These are phyloP conservation scores for Penicillium expansum DNA, from an alignment of 2,329 filamentous ascomycete species.

Conservation along the genomic window DNA sequence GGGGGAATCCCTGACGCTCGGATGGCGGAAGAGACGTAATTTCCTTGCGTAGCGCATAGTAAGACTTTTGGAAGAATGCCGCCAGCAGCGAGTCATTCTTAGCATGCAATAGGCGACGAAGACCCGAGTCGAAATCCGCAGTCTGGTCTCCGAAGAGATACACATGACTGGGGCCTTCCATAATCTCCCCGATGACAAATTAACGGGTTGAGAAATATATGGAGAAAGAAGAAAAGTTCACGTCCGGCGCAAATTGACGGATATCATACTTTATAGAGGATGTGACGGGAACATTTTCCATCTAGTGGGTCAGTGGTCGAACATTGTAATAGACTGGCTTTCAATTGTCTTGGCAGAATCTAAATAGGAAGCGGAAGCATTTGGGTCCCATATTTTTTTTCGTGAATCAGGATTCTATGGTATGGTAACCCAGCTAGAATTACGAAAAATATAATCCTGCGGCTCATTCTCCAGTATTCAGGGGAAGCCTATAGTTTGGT, in stretches of 20 bases:
- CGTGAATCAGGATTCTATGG: background rate
- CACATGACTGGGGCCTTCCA: constrained; percentile 34
- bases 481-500: background rate
- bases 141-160: constrained; percentile 51
- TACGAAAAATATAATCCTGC: background rate
- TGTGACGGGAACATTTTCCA: background rate
- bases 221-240: constrained; percentile 3
- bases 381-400: constrained; percentile 10
- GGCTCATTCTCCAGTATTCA: constrained; percentile 1
- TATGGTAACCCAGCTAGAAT: background rate
- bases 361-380: background rate
- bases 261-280: constrained; percentile 21
- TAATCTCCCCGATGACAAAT: constrained; percentile 18
- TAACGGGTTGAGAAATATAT: constrained; percentile 10
- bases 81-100: constrained; percentile 44
- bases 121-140: constrained; percentile 42
- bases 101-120: constrained; percentile 41
- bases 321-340: constrained; percentile 1
- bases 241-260: constrained; percentile 3
- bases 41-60: constrained; percentile 42
- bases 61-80: constrained; percentile 45
- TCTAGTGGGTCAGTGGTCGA: constrained; percentile 9
- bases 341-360: constrained; percentile 4
- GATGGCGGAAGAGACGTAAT: constrained; percentile 37
- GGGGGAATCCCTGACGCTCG: constrained; percentile 37